phyloP scores from a whole-genome alignment of 2,329 filamentous ascomycete species.

The Colletotrichum simmondsii region DNA sequence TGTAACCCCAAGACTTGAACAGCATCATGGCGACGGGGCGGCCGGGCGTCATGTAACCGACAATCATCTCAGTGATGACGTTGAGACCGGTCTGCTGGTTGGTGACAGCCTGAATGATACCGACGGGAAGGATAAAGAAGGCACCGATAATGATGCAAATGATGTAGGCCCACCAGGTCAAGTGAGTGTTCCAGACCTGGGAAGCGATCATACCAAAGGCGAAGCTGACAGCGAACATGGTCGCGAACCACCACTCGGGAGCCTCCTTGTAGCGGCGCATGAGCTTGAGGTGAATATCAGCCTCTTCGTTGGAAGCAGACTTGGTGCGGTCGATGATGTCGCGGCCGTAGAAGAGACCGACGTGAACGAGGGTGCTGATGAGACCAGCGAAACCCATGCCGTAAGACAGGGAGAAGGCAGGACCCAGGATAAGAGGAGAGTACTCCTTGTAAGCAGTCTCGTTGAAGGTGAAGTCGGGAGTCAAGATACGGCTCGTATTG shows the following conservation, averaged over 20 bases:
- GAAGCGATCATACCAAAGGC: constrained; percentile 54
- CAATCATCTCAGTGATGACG: constrained; percentile 60
- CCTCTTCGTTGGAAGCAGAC: constrained; percentile 50
- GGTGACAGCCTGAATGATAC: constrained; percentile 59
- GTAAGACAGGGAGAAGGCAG: constrained; percentile 66
- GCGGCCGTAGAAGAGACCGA: constrained; percentile 61
- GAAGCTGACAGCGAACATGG: constrained; percentile 59
- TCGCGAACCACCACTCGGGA: constrained; percentile 67
- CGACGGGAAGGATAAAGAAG: constrained; percentile 54
- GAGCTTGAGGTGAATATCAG: constrained; percentile 63
- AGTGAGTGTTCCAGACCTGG: constrained; percentile 50
- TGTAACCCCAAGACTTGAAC: constrained; percentile 60
- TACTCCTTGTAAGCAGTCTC: constrained; percentile 70
- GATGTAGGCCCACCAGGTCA: constrained; percentile 56
- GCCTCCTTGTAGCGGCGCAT: constrained; percentile 67
- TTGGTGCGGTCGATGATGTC: constrained; percentile 53
- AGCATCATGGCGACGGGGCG: constrained; percentile 61
- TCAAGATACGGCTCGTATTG: constrained; percentile 69
- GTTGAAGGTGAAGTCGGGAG: constrained; percentile 65
- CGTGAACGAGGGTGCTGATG: constrained; percentile 63
- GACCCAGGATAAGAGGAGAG: constrained; percentile 62
- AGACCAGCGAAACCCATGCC: constrained; percentile 68
- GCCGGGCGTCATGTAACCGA: constrained; percentile 60
- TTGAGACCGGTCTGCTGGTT: constrained; percentile 60
- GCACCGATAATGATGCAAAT: constrained; percentile 52